Base-by-base conservation (phyloP, 495 filamentous ascomycete genomes). In the Sordaria brevicollis region DNA sequence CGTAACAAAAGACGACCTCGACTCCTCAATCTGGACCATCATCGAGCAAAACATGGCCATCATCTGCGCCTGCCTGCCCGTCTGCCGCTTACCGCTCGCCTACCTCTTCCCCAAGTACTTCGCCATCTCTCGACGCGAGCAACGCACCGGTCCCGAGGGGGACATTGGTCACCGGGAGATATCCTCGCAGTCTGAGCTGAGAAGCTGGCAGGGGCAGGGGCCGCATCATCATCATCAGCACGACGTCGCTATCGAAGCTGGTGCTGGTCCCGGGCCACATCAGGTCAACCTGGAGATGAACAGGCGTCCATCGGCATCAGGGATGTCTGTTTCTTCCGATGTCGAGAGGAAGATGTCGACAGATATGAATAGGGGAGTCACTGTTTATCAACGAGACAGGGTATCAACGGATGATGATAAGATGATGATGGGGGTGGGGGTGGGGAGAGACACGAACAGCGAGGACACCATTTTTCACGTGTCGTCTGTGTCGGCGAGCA, bases 1-100 rank as follows among this genome's bases (percentile, higher is more conserved):
- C 35, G 35, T 21, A 34, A 35, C 35, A 72, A 25, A n/a, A 72
- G 71, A 70, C 31, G 74, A 78, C 65, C 72, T 84, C 49, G 73
- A 67, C 36, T 81, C 79, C 6, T 80, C 79, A 3, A 77, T 83
- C 68, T 86, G 82, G 83, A 84, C 81, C 9, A 78, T 81, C 17
- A 73, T 83, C 54, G 83, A 85, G 68, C 68, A 77, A n/a, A 81
- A 83, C 71, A 70, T 81, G 11, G 81, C 78, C 33, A 80, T 84
- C 67, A 81, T 86, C 68, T 84, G 81, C 74, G 83, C 81, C 41
- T 83, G 79, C 68, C 76, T 85, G 8, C 84, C 83, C 43, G 69
- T 81, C 49, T 76, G 81, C 62, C 74, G 79, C 35, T 69, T 69
- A 7, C 78, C 78, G 5, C 68, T 82, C 8, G 38, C 70, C 43